Evolutionary conservation across 768 basidiomycete genomes (phyloP), one percentile per base, ranked within the genome.

Genomic region (Amanita molliuscula): DNA sequence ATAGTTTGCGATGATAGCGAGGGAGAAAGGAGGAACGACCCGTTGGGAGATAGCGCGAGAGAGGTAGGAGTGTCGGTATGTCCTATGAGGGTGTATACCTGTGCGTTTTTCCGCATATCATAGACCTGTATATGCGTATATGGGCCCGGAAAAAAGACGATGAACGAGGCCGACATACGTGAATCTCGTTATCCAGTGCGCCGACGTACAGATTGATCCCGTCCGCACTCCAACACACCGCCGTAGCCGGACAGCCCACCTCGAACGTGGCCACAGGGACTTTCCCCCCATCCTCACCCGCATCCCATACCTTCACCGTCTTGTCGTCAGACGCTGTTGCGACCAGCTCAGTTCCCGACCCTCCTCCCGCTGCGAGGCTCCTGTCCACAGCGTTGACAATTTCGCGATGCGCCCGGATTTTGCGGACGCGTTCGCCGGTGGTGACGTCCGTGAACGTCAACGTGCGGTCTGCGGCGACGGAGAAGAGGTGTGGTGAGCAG

Each of bases 11-110:
- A 93, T 20, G 93, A 94, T 58, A 97, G 77, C 1, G 89, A 89
- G 18, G 91, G 89, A 0, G 93, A 90, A 47, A 97, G 82, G 46
- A 98, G 78, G 69, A 80, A 93, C 44, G 80, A 73, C 15, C 90
- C 89, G 51, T 84, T 84, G 0, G 96, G 95, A 2, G 94, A 97
- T 50, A 98, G 76, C 0, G 88, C 69, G n/a, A 99, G 76, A 3
- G 93, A 94, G 2, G 91, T 88, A 2, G 95, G 91, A 1, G 94
- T 97, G 61, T 98, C 96, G 9, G 78, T 79, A 64, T 97, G 94
- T 10, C 91, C 94, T 21, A 73, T 66, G 4, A 98, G 78, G 10
- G 83, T 70, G 59, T 88, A 91, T 2, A 93, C 78, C 58, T 91
- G 75, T 53, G 84, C 79, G 52, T 79, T 71, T 67, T 92, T 94